Evolutionary conservation across 805 yeast species (phyloP).

Genomic region (Crinitomyces ghanaensis): DNA sequence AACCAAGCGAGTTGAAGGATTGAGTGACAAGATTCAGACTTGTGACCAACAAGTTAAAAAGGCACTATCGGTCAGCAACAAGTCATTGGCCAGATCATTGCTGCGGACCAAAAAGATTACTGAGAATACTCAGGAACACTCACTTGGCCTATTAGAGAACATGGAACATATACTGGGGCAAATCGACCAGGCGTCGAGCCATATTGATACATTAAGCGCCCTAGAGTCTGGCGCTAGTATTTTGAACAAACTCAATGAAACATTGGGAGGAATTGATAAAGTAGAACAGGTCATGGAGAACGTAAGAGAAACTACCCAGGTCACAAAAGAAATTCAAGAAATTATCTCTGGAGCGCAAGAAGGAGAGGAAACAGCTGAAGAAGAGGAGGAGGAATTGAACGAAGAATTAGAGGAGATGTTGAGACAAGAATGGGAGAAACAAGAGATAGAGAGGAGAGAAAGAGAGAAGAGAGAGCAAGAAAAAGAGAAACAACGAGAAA

Average conservation of each 20-base stretch:
- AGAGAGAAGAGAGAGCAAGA: no score
- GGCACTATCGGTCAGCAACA: conserved; percentile 19
- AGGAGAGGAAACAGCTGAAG: conserved; percentile 20
- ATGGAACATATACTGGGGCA: conserved; percentile 30
- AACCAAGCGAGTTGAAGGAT: conserved; percentile 14
- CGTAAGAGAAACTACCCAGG: conserved; percentile 28
- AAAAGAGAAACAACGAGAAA: no score
- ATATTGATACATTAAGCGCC: conserved; percentile 29
- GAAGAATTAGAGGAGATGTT: conserved; percentile 30
- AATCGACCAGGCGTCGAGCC: conserved; percentile 35
- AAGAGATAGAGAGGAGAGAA: no score
- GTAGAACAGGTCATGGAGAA: conserved; percentile 33
- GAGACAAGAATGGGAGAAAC: conserved; percentile 17
- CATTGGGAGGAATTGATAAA: conserved; percentile 34
- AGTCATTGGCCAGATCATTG: conserved; percentile 24
- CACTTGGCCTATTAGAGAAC: conserved; percentile 27
- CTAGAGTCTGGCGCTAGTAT: conserved; percentile 28
- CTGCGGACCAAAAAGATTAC: conserved; percentile 28
- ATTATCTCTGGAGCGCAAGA: conserved; percentile 27
- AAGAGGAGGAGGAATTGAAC: conserved; percentile 28
- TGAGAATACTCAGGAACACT: conserved; percentile 25
- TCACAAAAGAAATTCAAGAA: conserved; percentile 32
- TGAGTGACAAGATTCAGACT: conserved; percentile 12
- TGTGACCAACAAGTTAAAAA: conserved; percentile 11
- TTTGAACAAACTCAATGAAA: conserved; percentile 29